Conservation (phyloP, 2,329 filamentous ascomycete species). For the Hypoxylon sp. region DNA sequence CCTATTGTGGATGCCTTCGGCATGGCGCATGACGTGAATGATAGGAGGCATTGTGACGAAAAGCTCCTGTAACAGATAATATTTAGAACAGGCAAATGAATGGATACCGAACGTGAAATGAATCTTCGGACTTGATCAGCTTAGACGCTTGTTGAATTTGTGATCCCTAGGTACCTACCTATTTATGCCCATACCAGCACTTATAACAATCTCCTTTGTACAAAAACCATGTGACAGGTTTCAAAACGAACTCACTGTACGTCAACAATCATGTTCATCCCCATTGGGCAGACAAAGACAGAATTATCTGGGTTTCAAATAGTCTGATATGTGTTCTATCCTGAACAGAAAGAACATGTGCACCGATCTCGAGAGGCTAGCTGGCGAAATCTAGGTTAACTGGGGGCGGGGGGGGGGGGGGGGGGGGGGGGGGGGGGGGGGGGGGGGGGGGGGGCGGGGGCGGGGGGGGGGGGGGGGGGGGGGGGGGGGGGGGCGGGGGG, state of each 20-base stretch:
- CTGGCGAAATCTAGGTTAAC: too few species aligned
- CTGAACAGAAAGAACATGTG: not conserved
- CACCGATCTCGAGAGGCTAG: too few species aligned
- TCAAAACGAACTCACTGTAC: not conserved
- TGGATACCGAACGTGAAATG: not conserved
- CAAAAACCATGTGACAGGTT: not conserved
- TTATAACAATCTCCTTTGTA: not conserved
- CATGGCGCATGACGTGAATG: conserved; percentile 76
- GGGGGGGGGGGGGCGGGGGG: too few species aligned
- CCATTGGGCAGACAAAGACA: not conserved
- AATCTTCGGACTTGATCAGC: not conserved
- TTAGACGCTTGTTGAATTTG: not conserved
- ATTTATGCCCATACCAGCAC: not conserved
- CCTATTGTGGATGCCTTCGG: conserved; percentile 80
- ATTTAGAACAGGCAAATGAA: not conserved
- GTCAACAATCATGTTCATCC: not conserved
- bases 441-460: too few species aligned
- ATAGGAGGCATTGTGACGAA: conserved; percentile 58
- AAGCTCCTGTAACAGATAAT: not conserved
- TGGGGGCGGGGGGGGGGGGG: too few species aligned
- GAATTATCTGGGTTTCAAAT: not conserved
- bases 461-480: too few species aligned
- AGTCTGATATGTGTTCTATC: not conserved
- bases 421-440: too few species aligned
- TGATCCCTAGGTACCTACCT: not conserved